Evolutionary conservation across 805 yeast genomes (phyloP).

Genomic region (Pichia nanzhaoensis): DNA sequence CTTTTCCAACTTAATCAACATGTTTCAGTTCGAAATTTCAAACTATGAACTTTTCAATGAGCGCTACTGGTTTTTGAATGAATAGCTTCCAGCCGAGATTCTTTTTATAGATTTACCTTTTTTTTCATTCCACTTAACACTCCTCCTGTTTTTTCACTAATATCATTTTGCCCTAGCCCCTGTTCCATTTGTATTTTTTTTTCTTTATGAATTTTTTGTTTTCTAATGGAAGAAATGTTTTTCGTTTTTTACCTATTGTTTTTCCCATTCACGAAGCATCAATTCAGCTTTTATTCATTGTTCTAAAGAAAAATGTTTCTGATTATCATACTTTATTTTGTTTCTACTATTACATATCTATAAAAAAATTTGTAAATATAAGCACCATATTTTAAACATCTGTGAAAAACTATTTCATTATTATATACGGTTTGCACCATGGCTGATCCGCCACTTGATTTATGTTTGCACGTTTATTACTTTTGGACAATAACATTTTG

Average conservation of each 20-base stretch:
- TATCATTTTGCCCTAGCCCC: too few species aligned
- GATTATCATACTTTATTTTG: not conserved
- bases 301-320: not conserved
- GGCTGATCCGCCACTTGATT: conserved; percentile 14
- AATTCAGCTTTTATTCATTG: not conserved
- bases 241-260: too few species aligned
- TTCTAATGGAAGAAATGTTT: too few species aligned
- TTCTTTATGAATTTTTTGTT: too few species aligned
- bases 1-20: conserved; percentile 39
- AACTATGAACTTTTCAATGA: conserved; percentile 24
- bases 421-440: conserved; percentile 28
- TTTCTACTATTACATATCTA: too few species aligned
- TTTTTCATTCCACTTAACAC: too few species aligned
- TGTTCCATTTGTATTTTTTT: too few species aligned
- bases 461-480: conserved; percentile 26
- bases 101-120: too few species aligned
- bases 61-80: conserved; percentile 23
- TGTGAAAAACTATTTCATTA: not conserved
- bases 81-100: not conserved
- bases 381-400: too few species aligned
- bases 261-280: too few species aligned
- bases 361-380: too few species aligned
- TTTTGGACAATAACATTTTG: conserved; percentile 40
- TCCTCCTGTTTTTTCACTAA: too few species aligned
- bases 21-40: conserved; percentile 36